Base-by-base conservation (phyloP, 116 monocot genomes). In the Phalaenopsis hybrid region DNA sequence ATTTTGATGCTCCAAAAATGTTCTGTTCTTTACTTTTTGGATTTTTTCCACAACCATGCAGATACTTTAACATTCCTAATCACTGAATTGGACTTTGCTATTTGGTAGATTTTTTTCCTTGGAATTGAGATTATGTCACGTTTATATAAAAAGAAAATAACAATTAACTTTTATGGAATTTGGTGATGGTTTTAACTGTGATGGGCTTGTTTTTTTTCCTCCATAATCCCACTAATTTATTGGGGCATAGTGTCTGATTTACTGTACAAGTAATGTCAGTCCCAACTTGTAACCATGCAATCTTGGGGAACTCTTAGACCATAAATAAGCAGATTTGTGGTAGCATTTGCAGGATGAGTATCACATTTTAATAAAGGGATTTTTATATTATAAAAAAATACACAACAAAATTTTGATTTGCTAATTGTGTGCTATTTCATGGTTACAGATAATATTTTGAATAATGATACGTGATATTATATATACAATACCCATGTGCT, bases 401-500 rank as follows among this genome's bases (percentile, higher is more conserved):
- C 11, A 23, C 10, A 12, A 44, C 21, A 51, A 28, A 4, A 50
- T 52, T 6, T 50, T 77, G 51, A 45, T 2, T 77, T 31, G 52
- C 77, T 12, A 25, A 4, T 44, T 75, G 12, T 52, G 20, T 28
- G 34, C 8, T 75, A 75, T 16, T 58, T 44, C 50, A 58, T 79
- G 23, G 20, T 70, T 72, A 78, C 21, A 57, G 11, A 44, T 45
- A 37, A 44, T 33, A 75, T 49, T 73, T 41, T 61, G 21, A 9
- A 44, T 77, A 17, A 31, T 51, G 50, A 50, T 77, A 77, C 15
- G 51, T 49, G n/a, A 50, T 77, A 50, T 77, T 49, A 51, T 51
- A 77, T 20, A 49, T 81, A 80, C 23, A 52, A 55, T 17, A 84
- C 46, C 20, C 85, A 7, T 70, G 74, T 55, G 45, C 28, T 75